A percentile compares a stretch with the other conserved stretches of the same genome.
Evolutionary conservation across 108 stramenopile genomes (phyloP).

Genomic region (Aurantiochytrium sp.): DNA sequence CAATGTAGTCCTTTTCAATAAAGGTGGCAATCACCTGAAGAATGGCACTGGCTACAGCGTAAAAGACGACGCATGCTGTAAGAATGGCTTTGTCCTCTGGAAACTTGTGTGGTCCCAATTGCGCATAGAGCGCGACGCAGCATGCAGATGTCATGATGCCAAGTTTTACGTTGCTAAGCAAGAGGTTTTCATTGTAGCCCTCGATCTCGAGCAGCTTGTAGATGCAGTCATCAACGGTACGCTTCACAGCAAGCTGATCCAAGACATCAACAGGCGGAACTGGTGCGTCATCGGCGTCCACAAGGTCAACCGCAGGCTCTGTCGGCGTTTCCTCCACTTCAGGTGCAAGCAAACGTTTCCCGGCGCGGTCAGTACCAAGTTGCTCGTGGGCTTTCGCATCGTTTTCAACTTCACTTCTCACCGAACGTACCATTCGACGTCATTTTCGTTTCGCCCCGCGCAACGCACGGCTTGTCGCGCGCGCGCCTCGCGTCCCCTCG

Average conservation of each 20-base stretch:
- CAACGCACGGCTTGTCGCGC: too few relatives aligned
- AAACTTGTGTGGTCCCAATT: not conserved
- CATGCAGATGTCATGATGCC: not conserved
- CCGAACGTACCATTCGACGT: too few relatives aligned
- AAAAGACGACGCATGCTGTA: not conserved
- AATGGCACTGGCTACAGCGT: not conserved
- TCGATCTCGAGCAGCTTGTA: not conserved
- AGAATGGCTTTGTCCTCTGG: not conserved
- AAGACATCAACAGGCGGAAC: slow-evolving; percentile 1
- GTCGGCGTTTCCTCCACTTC: too few relatives aligned
- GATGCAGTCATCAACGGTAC: not conserved
- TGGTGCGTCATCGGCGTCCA: not conserved
- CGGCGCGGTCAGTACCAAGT: too few relatives aligned
- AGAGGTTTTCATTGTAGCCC: not conserved
- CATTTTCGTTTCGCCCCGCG: too few relatives aligned
- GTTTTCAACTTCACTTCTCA: too few relatives aligned
- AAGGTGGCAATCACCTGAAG: not conserved
- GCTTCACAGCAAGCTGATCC: not conserved
- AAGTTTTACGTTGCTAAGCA: not conserved
- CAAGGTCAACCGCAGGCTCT: not conserved
- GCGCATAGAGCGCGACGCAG: not conserved
- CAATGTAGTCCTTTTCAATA: not conserved
- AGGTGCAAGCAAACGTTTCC: too few relatives aligned
- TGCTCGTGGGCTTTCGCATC: too few relatives aligned
- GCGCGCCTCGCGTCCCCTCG: too few relatives aligned